phyloP scores from a whole-genome alignment of 1,139 yeast species.

The Fermentozyma sake region DNA sequence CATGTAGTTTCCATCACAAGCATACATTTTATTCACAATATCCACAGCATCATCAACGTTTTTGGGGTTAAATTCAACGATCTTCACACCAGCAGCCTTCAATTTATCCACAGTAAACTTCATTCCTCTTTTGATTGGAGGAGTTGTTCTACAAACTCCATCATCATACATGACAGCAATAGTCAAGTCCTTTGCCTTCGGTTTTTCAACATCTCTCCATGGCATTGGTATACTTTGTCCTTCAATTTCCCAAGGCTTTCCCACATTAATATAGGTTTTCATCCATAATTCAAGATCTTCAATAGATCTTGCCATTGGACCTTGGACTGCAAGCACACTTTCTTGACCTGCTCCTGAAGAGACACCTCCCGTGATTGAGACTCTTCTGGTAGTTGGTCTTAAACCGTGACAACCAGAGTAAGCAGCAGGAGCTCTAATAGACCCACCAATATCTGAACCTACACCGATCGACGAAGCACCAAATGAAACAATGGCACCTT shows the following conservation, averaged over 20 bases:
- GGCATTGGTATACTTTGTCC: slow-evolving; percentile 51
- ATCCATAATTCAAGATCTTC: slow-evolving; percentile 64
- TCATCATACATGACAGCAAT: slow-evolving; percentile 40
- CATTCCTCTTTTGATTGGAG: slow-evolving; percentile 47
- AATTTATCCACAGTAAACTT: slow-evolving; percentile 12
- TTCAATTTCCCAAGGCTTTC: slow-evolving; percentile 69
- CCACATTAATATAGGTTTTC: slow-evolving; percentile 51
- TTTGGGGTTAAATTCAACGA: slow-evolving; percentile 45
- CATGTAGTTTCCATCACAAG: slow-evolving; percentile 57
- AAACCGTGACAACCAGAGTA: slow-evolving; percentile 64
- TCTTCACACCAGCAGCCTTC: slow-evolving; percentile 15
- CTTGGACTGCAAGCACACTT: slow-evolving; percentile 55
- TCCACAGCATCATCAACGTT: slow-evolving; percentile 48
- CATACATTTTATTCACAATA: slow-evolving; percentile 45
- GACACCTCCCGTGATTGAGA: slow-evolving; percentile 47
- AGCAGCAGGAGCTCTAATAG: slow-evolving; percentile 74
- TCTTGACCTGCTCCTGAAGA: slow-evolving; percentile 57
- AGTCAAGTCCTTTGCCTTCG: slow-evolving; percentile 23
- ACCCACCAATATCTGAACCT: slow-evolving; percentile 80
- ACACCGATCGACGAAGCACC: slow-evolving; percentile 65
- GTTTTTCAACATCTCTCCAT: slow-evolving; percentile 52
- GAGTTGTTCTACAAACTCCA: slow-evolving; percentile 39
- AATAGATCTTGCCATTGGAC: slow-evolving; percentile 59
- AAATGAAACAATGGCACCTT: slow-evolving; percentile 63
- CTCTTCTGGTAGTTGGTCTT: slow-evolving; percentile 64